A percentile compares a stretch with the other conserved stretches of the same genome.
Conservation (phyloP, 2,329 filamentous ascomycete genomes). For the Aspergillus udagawae region DNA sequence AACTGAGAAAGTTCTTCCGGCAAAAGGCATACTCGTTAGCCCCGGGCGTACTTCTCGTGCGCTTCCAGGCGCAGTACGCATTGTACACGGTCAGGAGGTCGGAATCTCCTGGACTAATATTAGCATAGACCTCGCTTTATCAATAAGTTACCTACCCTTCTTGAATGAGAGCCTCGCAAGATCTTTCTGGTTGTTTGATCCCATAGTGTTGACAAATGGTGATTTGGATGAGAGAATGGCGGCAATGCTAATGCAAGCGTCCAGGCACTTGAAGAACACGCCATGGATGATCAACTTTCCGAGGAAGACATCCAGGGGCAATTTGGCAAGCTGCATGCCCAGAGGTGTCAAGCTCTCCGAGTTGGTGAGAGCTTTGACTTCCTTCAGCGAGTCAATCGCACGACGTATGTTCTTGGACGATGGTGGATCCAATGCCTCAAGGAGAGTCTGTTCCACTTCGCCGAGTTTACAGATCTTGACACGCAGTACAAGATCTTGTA, state of each 20-base stretch:
- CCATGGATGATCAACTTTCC: slow-evolving; percentile 89
- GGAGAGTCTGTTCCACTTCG: slow-evolving; percentile 83
- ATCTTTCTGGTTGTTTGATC: slow-evolving; percentile 77
- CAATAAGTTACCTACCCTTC: slow-evolving; percentile 46
- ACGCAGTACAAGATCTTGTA: slow-evolving; percentile 91
- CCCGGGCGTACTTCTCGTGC: slow-evolving; percentile 66
- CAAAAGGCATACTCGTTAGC: slow-evolving; percentile 85
- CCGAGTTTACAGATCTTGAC: slow-evolving; percentile 98
- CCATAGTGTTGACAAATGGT: slow-evolving; percentile 83
- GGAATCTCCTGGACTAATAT: slow-evolving; percentile 61
- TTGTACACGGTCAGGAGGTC: slow-evolving; percentile 92
- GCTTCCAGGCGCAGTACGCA: slow-evolving; percentile 85
- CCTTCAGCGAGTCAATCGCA: slow-evolving; percentile 86
- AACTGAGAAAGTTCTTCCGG: slow-evolving; percentile 86
- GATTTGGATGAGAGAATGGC: slow-evolving; percentile 93
- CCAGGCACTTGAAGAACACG: slow-evolving; percentile 82
- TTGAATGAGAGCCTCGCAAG: slow-evolving; percentile 74
- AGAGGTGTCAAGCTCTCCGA: slow-evolving; percentile 81
- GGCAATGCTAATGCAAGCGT: slow-evolving; percentile 86
- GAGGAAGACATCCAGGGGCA: slow-evolving; percentile 90
- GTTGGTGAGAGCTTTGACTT: slow-evolving; percentile 81
- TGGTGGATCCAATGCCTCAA: slow-evolving; percentile 83
- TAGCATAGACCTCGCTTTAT: background rate
- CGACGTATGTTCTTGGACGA: slow-evolving; percentile 88
- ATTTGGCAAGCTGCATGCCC: slow-evolving; percentile 77